These are phyloP conservation scores for Oryza australiensis DNA, from an alignment of 176 grass and related monocot species.

Conservation along the genomic window DNA sequence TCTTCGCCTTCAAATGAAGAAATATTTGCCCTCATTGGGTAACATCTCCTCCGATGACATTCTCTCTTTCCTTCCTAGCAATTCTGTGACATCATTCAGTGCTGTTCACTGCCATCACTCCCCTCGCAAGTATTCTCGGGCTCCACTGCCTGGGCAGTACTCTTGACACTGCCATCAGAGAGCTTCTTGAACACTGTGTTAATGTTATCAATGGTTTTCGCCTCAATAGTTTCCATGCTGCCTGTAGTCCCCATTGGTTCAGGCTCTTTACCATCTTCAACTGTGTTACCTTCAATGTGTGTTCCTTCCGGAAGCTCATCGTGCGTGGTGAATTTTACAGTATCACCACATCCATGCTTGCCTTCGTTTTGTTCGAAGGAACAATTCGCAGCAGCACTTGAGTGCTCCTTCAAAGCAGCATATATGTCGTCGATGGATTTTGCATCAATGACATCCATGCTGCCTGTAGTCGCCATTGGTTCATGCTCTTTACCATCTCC, in stretches of 20 bases:
- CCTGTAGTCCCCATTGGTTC: conserved; percentile 34
- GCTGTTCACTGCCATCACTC: conserved; percentile 24
- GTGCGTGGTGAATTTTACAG: neutral
- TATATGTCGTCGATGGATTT: conserved; percentile 67
- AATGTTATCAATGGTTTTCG: conserved; percentile 32
- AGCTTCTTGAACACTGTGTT: conserved; percentile 33
- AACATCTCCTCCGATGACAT: conserved; percentile 13
- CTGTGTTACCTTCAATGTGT: conserved; percentile 3
- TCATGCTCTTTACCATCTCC: conserved; percentile 13
- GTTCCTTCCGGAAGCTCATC: conserved; percentile 1
- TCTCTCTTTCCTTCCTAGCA: conserved; percentile 1
- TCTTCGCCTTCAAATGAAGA: conserved; percentile 20
- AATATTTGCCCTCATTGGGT: conserved; percentile 8
- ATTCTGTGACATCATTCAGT: neutral
- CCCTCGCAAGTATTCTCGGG: neutral
- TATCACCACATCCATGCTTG: conserved; percentile 22
- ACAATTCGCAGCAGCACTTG: conserved; percentile 16
- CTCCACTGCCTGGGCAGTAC: conserved; percentile 3
- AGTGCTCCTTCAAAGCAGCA: conserved; percentile 44
- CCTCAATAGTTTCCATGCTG: conserved; percentile 29
- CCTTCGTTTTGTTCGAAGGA: conserved; percentile 39
- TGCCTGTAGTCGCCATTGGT: conserved; percentile 30
- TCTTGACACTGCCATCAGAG: conserved; percentile 29
- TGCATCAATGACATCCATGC: conserved; percentile 58
- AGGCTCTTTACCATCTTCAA: neutral